Evolutionary conservation across 148 eudicot genomes (phyloP).

Genomic region (Vaccinium macrocarpon): DNA sequence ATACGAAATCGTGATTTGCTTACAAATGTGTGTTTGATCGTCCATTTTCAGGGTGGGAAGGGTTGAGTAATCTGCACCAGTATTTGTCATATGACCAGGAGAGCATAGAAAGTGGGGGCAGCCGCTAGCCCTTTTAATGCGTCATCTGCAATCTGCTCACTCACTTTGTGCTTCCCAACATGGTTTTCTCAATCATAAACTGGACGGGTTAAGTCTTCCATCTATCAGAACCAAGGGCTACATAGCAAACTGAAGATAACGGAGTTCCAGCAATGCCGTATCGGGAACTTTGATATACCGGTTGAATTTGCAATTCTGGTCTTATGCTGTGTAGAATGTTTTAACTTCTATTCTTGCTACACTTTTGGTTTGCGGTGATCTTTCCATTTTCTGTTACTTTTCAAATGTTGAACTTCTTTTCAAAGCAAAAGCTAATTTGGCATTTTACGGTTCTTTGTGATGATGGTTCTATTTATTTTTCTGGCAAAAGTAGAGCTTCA

Average conservation of each 20-base stretch:
- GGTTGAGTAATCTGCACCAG: constrained; percentile 9
- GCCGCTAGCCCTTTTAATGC: not conserved
- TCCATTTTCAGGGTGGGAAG: constrained; percentile 22
- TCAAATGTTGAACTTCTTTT: not conserved
- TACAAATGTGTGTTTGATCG: not conserved
- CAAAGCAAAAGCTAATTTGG: not conserved
- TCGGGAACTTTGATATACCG: not conserved
- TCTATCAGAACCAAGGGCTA: not conserved
- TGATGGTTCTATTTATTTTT: not conserved
- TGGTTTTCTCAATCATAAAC: not conserved
- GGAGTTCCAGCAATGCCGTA: not conserved
- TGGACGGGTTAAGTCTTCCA: not conserved
- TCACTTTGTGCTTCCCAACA: not conserved
- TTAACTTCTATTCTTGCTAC: not conserved
- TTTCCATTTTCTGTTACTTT: not conserved
- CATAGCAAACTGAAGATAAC: not conserved
- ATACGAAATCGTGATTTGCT: not conserved
- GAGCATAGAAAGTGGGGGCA: not conserved
- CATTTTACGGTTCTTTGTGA: not conserved
- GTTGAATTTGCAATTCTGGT: not conserved
- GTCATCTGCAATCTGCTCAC: not conserved
- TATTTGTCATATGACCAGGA: not conserved
- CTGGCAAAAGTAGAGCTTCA: not conserved
- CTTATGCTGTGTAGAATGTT: not conserved
- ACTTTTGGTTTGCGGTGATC: not conserved